Evolutionary conservation across 345 rosid species (phyloP).

Genomic region (Arabis hirsuta): DNA sequence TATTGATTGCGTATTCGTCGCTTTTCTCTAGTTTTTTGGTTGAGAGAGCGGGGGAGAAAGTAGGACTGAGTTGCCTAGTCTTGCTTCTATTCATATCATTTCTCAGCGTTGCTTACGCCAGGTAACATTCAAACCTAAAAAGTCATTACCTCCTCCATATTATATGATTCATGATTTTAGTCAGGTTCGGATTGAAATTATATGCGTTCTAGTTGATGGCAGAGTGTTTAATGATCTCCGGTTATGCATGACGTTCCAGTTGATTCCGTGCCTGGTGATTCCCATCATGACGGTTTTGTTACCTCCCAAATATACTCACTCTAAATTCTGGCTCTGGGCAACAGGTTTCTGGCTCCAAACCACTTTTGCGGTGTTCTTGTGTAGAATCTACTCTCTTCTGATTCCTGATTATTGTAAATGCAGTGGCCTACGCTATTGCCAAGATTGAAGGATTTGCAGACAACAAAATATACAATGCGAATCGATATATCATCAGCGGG

Average conservation of each 20-base stretch:
- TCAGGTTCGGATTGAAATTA: conserved; percentile 36
- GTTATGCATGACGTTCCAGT: conserved; percentile 85
- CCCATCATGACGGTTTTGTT: conserved; percentile 63
- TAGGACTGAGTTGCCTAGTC: conserved; percentile 62
- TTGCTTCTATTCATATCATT: conserved; percentile 57
- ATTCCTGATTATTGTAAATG: conserved; percentile 8
- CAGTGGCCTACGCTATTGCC: conserved; percentile 62
- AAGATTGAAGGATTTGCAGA: conserved; percentile 69
- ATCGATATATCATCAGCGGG: conserved; percentile 67
- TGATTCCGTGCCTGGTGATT: conserved; percentile 71
- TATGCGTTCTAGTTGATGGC: conserved; percentile 62
- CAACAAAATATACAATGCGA: conserved; percentile 62
- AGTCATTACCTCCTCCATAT: conserved; percentile 5
- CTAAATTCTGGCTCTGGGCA: conserved; percentile 78
- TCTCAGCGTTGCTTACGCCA: conserved; percentile 64
- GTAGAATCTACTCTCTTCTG: background rate
- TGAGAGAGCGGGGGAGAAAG: conserved; percentile 74
- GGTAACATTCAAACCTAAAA: conserved; percentile 50
- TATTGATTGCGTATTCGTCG: conserved; percentile 83
- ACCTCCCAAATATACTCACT: conserved; percentile 78
- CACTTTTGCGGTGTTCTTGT: conserved; percentile 10
- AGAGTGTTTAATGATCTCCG: conserved; percentile 92
- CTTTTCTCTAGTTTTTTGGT: conserved; percentile 81
- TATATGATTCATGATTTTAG: background rate
- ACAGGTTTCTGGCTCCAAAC: conserved; percentile 50